Conservation (phyloP, 2,329 filamentous ascomycete genomes). For the Aurifilum marmelostoma region DNA sequence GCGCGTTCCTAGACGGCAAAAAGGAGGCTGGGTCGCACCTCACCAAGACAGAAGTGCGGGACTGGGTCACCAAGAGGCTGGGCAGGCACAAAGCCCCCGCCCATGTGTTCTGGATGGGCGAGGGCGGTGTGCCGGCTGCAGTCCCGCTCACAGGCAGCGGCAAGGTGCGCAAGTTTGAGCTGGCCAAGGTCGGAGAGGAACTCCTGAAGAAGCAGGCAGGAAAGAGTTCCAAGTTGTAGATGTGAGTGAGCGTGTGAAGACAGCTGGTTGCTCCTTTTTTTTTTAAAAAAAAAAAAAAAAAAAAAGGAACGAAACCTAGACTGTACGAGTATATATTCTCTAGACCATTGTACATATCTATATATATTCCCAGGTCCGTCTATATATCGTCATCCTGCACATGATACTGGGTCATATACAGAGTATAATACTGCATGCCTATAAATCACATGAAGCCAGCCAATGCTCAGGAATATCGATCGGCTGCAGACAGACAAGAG, state of each 20-base stretch:
- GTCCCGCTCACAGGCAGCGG: conserved; percentile 73
- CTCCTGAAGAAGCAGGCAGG: conserved; percentile 52
- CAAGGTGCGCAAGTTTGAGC: conserved; percentile 70
- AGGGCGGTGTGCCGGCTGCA: conserved; percentile 55
- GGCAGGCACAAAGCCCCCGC: conserved; percentile 71
- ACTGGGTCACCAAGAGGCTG: conserved; percentile 64
- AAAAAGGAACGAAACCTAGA: not conserved
- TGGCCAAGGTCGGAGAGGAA: conserved; percentile 59
- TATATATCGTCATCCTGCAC: not conserved
- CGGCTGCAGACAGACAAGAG: not conserved
- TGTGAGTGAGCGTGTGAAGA: not conserved
- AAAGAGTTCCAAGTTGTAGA: conserved; percentile 50
- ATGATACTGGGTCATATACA: not conserved
- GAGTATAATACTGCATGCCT: not conserved
- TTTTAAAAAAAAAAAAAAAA: too few relatives aligned
- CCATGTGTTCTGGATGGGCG: conserved; percentile 77
- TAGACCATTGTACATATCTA: not conserved
- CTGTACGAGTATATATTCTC: not conserved
- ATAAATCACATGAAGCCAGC: not conserved
- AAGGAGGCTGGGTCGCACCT: conserved; percentile 42
- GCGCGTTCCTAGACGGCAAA: conserved; percentile 61
- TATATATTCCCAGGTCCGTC: not conserved
- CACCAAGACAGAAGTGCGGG: conserved; percentile 57
- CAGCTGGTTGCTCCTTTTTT: not conserved
- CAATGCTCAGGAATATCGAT: not conserved